Percentiles rank a stretch among this genome's conserved stretches.
Conservation (phyloP, 140 eudicot species). For the Bidens hawaiensis region DNA sequence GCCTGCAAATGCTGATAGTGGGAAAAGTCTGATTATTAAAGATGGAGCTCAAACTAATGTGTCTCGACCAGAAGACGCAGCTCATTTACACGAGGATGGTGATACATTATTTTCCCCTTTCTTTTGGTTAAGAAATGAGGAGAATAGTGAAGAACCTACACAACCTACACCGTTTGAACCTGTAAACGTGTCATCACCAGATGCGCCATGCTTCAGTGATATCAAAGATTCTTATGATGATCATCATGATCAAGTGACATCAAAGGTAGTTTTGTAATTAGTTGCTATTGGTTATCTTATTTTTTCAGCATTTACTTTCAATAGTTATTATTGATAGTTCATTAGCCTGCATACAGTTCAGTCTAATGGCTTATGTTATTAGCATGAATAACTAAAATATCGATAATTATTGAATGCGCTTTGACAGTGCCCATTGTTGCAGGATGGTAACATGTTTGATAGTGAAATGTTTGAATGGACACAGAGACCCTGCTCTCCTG, state of each 20-base stretch:
- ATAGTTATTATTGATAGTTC: neutral
- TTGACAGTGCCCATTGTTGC: slow-evolving; percentile 14
- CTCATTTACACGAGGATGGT: slow-evolving; percentile 32
- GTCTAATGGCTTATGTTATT: neutral
- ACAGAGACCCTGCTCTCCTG: slow-evolving; percentile 95
- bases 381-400: neutral
- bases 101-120: slow-evolving; percentile 57
- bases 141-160: slow-evolving; percentile 39
- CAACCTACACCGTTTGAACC: slow-evolving; percentile 48
- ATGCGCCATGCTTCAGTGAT: slow-evolving; percentile 81
- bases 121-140: slow-evolving; percentile 89
- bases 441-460: slow-evolving; percentile 46
- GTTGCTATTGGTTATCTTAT: too few relatives aligned
- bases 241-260: slow-evolving; percentile 17
- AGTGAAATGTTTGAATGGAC: slow-evolving; percentile 99
- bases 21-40: slow-evolving; percentile 8
- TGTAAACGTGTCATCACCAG: slow-evolving; percentile 46
- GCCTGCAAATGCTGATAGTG: slow-evolving; percentile 9
- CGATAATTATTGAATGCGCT: neutral
- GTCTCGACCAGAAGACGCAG: slow-evolving; percentile 23
- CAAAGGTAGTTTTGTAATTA: slow-evolving; percentile 51
- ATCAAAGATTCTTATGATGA: slow-evolving; percentile 79
- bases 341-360: neutral
- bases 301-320: too few relatives aligned
- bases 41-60: slow-evolving; percentile 22